Percentiles rank a stretch among this genome's conserved stretches.
Conservation (phyloP, 140 eudicot genomes). For the Bidens hawaiensis region DNA sequence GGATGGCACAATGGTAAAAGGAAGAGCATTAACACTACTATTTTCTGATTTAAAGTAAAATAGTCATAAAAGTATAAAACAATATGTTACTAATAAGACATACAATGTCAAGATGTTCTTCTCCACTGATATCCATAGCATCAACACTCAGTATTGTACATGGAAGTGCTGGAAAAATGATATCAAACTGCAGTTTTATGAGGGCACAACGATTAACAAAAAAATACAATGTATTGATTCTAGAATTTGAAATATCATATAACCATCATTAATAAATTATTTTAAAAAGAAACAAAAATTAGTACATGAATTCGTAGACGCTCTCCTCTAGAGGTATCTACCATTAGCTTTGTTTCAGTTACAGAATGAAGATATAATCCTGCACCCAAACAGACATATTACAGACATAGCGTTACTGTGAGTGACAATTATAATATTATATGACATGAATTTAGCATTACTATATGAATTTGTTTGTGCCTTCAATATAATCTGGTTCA, state of each 20-base stretch:
- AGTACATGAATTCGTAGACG: slow-evolving; percentile 78
- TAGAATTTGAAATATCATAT: slow-evolving; percentile 6
- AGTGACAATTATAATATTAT: too few species aligned
- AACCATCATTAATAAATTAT: slow-evolving; percentile 9
- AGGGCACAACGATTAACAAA: slow-evolving; percentile 5
- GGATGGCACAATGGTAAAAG: too few species aligned
- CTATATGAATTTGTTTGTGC: too few species aligned
- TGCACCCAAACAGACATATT: slow-evolving; percentile 27
- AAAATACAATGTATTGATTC: neutral
- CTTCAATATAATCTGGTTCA: too few species aligned
- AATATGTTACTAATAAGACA: slow-evolving; percentile 24
- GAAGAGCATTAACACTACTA: neutral
- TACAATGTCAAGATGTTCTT: slow-evolving; percentile 91
- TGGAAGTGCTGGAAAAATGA: slow-evolving; percentile 84
- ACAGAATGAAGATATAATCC: slow-evolving; percentile 65
- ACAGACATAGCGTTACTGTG: too few species aligned
- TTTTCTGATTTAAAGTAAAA: neutral
- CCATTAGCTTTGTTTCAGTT: slow-evolving; percentile 74
- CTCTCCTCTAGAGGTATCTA: slow-evolving; percentile 91
- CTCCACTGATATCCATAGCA: slow-evolving; percentile 98
- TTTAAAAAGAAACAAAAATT: neutral
- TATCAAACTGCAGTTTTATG: slow-evolving; percentile 75
- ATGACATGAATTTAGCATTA: too few species aligned
- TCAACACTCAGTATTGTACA: slow-evolving; percentile 83
- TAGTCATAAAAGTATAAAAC: neutral